Evolutionary conservation across 2,329 filamentous ascomycete genomes (phyloP).

Genomic region (Fusarium humuli): DNA sequence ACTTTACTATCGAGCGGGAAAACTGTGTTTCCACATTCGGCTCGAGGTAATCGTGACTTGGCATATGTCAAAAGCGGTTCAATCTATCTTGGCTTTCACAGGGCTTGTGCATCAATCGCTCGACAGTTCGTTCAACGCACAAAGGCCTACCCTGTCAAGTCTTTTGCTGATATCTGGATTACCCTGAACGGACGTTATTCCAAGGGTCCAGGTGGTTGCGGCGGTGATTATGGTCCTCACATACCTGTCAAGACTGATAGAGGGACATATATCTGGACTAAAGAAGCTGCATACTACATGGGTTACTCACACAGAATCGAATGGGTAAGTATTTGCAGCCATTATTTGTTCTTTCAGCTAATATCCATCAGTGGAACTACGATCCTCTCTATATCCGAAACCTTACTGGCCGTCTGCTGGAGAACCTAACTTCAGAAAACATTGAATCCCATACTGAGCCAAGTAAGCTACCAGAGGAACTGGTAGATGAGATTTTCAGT

Average conservation of each 20-base stretch:
- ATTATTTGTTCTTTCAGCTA: background rate
- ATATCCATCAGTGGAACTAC: background rate
- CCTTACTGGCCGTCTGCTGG: background rate
- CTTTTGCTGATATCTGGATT: background rate
- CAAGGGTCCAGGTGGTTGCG: background rate
- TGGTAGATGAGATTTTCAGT: background rate
- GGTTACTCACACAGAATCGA: background rate
- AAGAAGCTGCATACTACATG: background rate
- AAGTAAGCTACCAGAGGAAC: background rate
- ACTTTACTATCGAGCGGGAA: background rate
- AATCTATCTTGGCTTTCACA: slow-evolving; percentile 1
- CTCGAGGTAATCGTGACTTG: background rate
- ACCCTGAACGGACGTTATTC: background rate
- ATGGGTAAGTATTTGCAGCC: background rate
- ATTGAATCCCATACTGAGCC: background rate
- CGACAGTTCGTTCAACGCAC: background rate
- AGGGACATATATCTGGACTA: background rate
- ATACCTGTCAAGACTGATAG: background rate
- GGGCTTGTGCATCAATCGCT: background rate
- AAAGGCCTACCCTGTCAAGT: background rate
- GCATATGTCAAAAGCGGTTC: background rate
- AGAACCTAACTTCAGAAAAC: background rate
- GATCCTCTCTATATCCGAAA: background rate
- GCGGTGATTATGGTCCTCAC: background rate
- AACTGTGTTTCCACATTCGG: background rate